Base-by-base conservation (phyloP, 257 asterid species). In the Schizonepeta tenuifolia region DNA sequence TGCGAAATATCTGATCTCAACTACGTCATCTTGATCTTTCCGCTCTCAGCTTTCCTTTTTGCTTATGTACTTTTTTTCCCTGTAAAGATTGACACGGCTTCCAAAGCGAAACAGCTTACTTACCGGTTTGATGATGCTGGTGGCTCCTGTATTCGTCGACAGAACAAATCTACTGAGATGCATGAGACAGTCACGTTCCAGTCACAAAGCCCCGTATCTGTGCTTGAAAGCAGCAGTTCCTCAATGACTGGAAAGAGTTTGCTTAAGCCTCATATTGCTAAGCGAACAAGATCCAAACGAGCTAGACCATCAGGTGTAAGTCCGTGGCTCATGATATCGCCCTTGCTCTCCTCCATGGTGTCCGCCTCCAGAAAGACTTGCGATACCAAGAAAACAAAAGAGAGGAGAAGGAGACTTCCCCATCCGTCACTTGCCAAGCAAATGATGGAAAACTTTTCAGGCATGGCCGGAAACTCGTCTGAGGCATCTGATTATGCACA, bases 181-280 rank as follows among this genome's bases (percentile, higher is more conserved):
- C 78, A 79, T 62, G 83, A 83, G 81, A 74, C 80, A 1, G 67
- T 78, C 31, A 65, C 43, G 18, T 84, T 78, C 86, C 94, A 80
- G 78, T 79, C 88, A 10, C 94, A 81, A 53, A 89, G 96, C 83
- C 92, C 96, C 2, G 84, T 84, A 43, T 90, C 96, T 18, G 91
- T 92, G 70, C 94, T 92, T 31, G 98, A 92, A 76, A 84, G 82
- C 56, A 76, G 81, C 40, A 73, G 81, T 40, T 79, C 86, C 65
- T 69, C 85, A 60, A 75, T 80, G 33, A 65, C 78, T 21, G 81
- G 82, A 40, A 89, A 87, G 70, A 70, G 71, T 57, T 50, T 64
- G 73, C 72, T 78, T 69, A 86, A 78, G 75, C 73, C 86, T 51
- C 76, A 67, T 43, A 56, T 70, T 9, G 41, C 50, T 11, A 81